phyloP scores from a whole-genome alignment of 1,284 basidiomycete genomes.

The Trichosporon asahii region DNA sequence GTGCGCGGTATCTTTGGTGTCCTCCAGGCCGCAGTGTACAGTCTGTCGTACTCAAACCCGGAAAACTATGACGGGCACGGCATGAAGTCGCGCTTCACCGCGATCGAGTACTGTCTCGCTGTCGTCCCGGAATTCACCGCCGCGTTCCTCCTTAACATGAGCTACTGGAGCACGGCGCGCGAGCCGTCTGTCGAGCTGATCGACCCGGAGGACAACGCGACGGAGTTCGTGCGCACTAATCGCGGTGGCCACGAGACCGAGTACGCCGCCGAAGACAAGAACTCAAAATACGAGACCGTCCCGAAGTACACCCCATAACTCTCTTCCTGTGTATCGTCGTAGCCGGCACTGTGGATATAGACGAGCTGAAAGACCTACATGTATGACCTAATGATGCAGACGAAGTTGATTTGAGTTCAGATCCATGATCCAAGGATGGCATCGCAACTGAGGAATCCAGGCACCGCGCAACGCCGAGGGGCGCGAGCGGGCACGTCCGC shows the following conservation, averaged over 20 bases:
- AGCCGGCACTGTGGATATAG: neutral
- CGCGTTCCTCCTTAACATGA: constrained; percentile 16
- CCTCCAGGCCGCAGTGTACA: constrained; percentile 24
- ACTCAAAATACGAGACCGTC: too few relatives aligned
- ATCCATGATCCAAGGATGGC: neutral
- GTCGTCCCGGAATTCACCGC: constrained; percentile 24
- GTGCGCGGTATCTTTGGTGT: constrained; percentile 35
- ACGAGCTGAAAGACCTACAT: neutral
- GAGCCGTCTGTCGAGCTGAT: constrained; percentile 1
- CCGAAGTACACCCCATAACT: neutral
- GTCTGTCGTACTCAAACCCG: constrained; percentile 23
- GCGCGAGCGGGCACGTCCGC: neutral
- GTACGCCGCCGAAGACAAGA: neutral
- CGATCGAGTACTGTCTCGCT: constrained; percentile 22
- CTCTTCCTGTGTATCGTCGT: too few relatives aligned
- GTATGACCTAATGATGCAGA: neutral
- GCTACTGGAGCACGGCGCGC: constrained; percentile 11
- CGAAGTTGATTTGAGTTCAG: neutral
- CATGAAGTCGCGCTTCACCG: constrained; percentile 20
- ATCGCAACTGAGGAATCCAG: neutral
- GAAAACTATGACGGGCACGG: constrained; percentile 23
- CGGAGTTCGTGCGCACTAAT: neutral
- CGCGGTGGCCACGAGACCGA: neutral
- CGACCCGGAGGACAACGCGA: neutral
- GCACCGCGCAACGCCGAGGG: neutral